phyloP scores from a whole-genome alignment of 2,329 filamentous ascomycete genomes.

The Aspergillus transmontanensis region DNA sequence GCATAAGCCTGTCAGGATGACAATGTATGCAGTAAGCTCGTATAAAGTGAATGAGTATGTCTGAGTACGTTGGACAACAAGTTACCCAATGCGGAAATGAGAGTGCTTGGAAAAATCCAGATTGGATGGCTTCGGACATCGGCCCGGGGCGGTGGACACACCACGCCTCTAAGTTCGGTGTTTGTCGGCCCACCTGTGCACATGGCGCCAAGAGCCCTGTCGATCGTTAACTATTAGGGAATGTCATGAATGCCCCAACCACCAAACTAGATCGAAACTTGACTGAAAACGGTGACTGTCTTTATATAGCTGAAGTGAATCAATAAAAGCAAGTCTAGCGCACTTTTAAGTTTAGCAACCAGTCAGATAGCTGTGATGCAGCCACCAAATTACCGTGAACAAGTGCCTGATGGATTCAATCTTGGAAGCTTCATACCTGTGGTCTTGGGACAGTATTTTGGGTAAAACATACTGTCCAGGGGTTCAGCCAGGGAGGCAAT shows the following conservation, averaged over 20 bases:
- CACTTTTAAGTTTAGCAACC: background rate
- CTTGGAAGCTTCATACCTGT: background rate
- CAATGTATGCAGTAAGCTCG: conserved; percentile 15
- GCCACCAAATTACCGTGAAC: background rate
- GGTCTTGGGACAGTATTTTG: background rate
- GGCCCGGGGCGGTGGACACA: background rate
- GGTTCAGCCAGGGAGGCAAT: background rate
- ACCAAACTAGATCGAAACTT: background rate
- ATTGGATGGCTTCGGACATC: conserved; percentile 6
- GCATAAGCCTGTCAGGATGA: conserved; percentile 1
- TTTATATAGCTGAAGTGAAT: background rate
- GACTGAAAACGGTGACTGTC: background rate
- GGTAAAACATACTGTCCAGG: too few relatives aligned
- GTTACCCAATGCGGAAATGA: conserved; percentile 7
- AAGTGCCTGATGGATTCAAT: background rate
- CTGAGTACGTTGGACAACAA: conserved; percentile 6
- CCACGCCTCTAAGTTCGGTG: background rate
- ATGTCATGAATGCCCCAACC: conserved; percentile 1
- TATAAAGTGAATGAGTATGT: background rate
- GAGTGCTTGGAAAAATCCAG: background rate
- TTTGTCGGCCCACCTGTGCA: background rate
- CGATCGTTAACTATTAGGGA: background rate
- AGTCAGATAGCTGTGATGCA: background rate
- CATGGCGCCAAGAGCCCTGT: background rate
- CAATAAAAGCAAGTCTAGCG: background rate